Conservation (phyloP, 257 asterid species). For the Knoxia roxburghii region DNA sequence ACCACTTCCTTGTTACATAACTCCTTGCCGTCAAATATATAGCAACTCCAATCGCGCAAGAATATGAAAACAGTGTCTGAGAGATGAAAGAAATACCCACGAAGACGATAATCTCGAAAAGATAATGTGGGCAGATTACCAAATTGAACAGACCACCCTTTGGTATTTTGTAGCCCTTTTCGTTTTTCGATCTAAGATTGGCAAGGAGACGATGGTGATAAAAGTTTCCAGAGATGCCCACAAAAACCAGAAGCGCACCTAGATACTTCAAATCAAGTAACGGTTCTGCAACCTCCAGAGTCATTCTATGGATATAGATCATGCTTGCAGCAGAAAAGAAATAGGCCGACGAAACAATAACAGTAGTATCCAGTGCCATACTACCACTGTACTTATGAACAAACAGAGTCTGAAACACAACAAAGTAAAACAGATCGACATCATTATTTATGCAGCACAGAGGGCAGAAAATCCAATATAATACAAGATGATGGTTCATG, state of each 20-base stretch:
- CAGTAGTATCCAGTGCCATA: conserved; percentile 29
- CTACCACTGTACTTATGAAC: conserved; percentile 69
- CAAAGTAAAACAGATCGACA: neutral
- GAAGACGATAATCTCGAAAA: conserved; percentile 48
- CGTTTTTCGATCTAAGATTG: conserved; percentile 44
- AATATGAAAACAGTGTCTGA: conserved; percentile 37
- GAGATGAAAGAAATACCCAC: conserved; percentile 49
- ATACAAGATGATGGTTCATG: no score
- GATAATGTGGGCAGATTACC: conserved; percentile 72
- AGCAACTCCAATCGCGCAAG: conserved; percentile 34
- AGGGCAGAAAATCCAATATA: neutral
- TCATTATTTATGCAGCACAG: neutral
- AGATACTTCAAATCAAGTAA: conserved; percentile 47
- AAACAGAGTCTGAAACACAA: conserved; percentile 45
- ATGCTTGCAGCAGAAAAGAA: conserved; percentile 34
- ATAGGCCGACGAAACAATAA: conserved; percentile 38
- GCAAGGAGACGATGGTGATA: conserved; percentile 69
- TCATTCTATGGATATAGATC: conserved; percentile 39
- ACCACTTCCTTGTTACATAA: conserved; percentile 59
- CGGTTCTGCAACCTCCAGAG: conserved; percentile 44
- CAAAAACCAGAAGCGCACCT: conserved; percentile 31
- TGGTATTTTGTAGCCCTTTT: conserved; percentile 58
- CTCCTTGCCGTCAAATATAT: conserved; percentile 52
- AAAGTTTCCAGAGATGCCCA: conserved; percentile 55
- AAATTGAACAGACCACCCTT: conserved; percentile 54